Base-by-base conservation (phyloP, 192 early-diverging fungal genomes). In the Backusella psychrophila region DNA sequence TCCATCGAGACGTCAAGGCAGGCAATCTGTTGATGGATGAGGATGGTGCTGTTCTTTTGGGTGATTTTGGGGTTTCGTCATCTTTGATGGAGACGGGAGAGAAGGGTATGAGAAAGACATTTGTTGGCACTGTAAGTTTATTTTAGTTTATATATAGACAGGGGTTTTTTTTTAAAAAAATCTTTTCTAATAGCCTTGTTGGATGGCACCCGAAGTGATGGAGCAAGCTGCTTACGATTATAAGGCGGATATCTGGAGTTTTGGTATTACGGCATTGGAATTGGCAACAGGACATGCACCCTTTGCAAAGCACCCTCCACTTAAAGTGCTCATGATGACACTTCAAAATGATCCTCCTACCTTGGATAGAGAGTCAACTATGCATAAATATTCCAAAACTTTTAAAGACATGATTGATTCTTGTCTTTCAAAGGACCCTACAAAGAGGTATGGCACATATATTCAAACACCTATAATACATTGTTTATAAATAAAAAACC, bases 161-260 rank as follows among this genome's bases (percentile, higher is more conserved):
- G 6, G 5, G 31, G 0, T 2, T 33, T 38, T 23, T n/a, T n/a
- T n/a, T n/a, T n/a, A n/a, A n/a, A n/a, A 68, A 42, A 4, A 46
- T 44, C 4, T 69, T 34, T 21, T 71, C 6, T 38, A 44, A 31
- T 56, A 83, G 74, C 89, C 89, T 29, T 90, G 89, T 72, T 90
- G 87, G 87, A 89, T 92, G 89, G 88, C 91, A 44, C 89, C 94
- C 6, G 89, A 96, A 78, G 94, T 96, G n/a, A 96, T 96, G 95
- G 93, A 96, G 73, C 95, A 96, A 77, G 87, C 89, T 12, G 93
- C 91, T 1, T 96, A 96, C 83, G 92, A 95, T 77, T 95, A 90
- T 77, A 95, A 95, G 78, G 95, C 95, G 2, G 95, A 96, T 77
- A 94, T 96, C 66, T 96, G 95, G 95, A 92, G 90, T 75, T 96